A percentile compares a stretch with the other conserved stretches of the same genome.
phyloP scores from a whole-genome alignment of 2,329 filamentous ascomycete species.

The Acrodontium crateriforme region DNA sequence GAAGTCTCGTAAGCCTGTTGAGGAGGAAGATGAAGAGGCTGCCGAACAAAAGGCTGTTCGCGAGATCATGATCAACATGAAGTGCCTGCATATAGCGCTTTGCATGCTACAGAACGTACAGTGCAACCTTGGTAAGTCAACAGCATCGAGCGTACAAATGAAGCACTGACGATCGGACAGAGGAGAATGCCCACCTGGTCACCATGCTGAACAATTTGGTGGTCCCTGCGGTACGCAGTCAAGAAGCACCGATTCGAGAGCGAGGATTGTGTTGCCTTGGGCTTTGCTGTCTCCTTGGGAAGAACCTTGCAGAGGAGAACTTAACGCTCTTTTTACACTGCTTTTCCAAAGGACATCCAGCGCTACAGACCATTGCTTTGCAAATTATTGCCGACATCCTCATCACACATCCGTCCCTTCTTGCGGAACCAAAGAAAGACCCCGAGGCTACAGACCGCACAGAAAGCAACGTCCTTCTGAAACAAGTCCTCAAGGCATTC shows the following conservation, averaged over 20 bases:
- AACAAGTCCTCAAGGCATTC: constrained; percentile 71
- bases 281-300: constrained; percentile 79
- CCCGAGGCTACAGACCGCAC: constrained; percentile 16
- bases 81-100: constrained; percentile 91
- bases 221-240: constrained; percentile 83
- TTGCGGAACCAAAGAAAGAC: constrained; percentile 39
- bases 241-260: constrained; percentile 85
- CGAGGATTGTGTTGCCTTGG: constrained; percentile 80
- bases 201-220: constrained; percentile 97
- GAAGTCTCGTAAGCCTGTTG: constrained; percentile 39
- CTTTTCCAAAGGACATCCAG: constrained; percentile 82
- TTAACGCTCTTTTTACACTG: constrained; percentile 88
- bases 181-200: constrained; percentile 81
- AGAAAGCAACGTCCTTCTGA: constrained; percentile 35
- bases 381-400: constrained; percentile 90
- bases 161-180: constrained; percentile 21
- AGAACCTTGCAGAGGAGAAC: constrained; percentile 84
- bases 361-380: constrained; percentile 75
- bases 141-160: not conserved
- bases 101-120: constrained; percentile 93
- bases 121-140: constrained; percentile 45
- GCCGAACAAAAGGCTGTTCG: constrained; percentile 62
- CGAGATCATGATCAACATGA: constrained; percentile 95
- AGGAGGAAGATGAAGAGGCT: constrained; percentile 40
- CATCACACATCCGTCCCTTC: constrained; percentile 70